Evolutionary conservation across 2,329 filamentous ascomycete species (phyloP), one percentile per base, ranked within the genome.

Genomic region (Cladosporium austrohemisphaericum): DNA sequence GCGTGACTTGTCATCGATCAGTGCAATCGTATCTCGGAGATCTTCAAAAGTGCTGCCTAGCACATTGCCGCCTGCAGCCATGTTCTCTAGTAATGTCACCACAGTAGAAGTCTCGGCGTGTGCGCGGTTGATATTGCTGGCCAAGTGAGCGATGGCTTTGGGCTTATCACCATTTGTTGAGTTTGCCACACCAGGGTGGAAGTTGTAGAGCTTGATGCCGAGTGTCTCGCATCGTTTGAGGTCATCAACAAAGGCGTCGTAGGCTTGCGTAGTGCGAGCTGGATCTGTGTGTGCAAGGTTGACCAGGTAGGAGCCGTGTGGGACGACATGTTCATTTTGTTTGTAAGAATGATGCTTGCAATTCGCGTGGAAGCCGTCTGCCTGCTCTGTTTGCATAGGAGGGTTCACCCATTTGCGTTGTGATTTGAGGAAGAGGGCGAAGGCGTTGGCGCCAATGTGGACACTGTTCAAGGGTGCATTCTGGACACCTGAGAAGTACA

Each of bases 351-450:
- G 82, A 41, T 83, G 72, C 43, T 79, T 74, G 63, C 88, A 88
- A 25, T 81, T 72, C 35, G 76, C 75, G 49, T 79, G 79, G 71
- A 97, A 98, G 31, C 81, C 77, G 33, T 81, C 76, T 41, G 79
- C 76, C 46, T 85, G 80, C 20, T 86, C 82, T 31, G 81, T 69
- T 20, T 85, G 76, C 4, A 98, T 76, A 1, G 87, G 80, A 7
- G 91, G 88, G 61, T 86, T 94, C 22, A 80, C 77, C 93, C 93
- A 98, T 73, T 95, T 97, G 49, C 91, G 84, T 68, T 98, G 93
- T 0, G 88, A 95, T 67, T 97, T 97, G 59, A 98, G 78, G 71
- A 98, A 98, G 16, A 97, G 76, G 3, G 93, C 93, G 60, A 97
- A 95, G 8, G 91, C 83, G 65, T 97, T 98, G 55, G 86, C 91